phyloP scores from a whole-genome alignment of 2,329 filamentous ascomycete genomes.

The Aspergillus spinulosporus region DNA sequence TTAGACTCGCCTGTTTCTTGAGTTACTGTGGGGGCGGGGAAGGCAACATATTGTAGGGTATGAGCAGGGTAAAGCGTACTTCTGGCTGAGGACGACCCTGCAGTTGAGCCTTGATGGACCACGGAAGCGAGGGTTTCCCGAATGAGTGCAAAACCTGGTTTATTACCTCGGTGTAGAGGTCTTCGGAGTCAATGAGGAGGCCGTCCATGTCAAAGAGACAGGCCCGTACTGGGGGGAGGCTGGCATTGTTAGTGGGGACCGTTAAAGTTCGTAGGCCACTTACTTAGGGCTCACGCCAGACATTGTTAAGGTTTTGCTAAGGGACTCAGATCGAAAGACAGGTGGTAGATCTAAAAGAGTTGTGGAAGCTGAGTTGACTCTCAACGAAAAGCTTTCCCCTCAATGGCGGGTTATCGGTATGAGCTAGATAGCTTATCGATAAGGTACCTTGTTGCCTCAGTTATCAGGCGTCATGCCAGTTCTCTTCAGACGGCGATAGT shows the following conservation, averaged over 20 bases:
- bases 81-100: conserved; percentile 65
- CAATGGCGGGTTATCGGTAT: not conserved
- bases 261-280: not conserved
- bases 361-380: not conserved
- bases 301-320: conserved; percentile 4
- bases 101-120: conserved; percentile 89
- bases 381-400: not conserved
- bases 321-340: conserved; percentile 2
- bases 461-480: not conserved
- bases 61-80: conserved; percentile 33
- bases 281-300: conserved; percentile 12
- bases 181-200: conserved; percentile 89
- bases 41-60: not conserved
- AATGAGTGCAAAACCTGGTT: conserved; percentile 80
- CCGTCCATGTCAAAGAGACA: conserved; percentile 99
- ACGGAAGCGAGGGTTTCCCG: conserved; percentile 73
- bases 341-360: not conserved
- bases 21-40: conserved; percentile 4
- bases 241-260: not conserved
- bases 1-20: too few relatives aligned
- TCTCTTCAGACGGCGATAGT: too few relatives aligned
- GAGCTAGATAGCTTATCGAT: not conserved
- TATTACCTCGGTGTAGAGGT: conserved; percentile 79
- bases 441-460: conserved; percentile 1
- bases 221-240: conserved; percentile 77